Percentiles rank a stretch among this genome's conserved stretches.
phyloP scores from a whole-genome alignment of 2,329 filamentous ascomycete species.

The Monilinia fructigena region DNA sequence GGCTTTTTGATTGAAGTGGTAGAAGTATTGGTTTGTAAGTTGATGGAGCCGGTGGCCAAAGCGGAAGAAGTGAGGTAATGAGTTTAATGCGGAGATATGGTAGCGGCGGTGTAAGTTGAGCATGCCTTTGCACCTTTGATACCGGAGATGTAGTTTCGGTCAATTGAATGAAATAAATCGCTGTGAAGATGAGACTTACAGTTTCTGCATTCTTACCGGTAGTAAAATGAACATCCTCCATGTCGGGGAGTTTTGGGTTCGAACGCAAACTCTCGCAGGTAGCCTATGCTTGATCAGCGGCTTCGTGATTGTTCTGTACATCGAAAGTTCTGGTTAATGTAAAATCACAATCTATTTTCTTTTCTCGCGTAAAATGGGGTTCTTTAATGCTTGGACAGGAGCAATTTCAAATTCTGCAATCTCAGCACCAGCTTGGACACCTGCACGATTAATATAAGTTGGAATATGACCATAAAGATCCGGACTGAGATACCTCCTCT shows the following conservation, averaged over 20 bases:
- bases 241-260: background rate
- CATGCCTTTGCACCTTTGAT: slow-evolving; percentile 31
- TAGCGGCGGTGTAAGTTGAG: slow-evolving; percentile 29
- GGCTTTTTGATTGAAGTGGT: slow-evolving; percentile 37
- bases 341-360: slow-evolving; percentile 47
- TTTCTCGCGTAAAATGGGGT: slow-evolving; percentile 41
- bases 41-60: slow-evolving; percentile 45
- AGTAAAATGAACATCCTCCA: slow-evolving; percentile 15
- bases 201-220: background rate
- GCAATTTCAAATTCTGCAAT: slow-evolving; percentile 42
- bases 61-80: slow-evolving; percentile 51
- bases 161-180: background rate
- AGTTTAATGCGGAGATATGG: slow-evolving; percentile 60
- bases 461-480: slow-evolving; percentile 17
- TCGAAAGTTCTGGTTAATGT: slow-evolving; percentile 37
- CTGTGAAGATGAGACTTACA: background rate
- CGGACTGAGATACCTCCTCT: slow-evolving; percentile 5
- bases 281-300: background rate
- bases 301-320: slow-evolving; percentile 7
- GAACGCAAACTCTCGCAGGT: slow-evolving; percentile 4
- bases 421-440: background rate
- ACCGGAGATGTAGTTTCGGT: slow-evolving; percentile 26
- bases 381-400: slow-evolving; percentile 42
- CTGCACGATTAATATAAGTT: background rate
- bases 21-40: slow-evolving; percentile 53